phyloP scores from a whole-genome alignment of 2,329 filamentous ascomycete genomes.

The Sclerotinia spermophila region DNA sequence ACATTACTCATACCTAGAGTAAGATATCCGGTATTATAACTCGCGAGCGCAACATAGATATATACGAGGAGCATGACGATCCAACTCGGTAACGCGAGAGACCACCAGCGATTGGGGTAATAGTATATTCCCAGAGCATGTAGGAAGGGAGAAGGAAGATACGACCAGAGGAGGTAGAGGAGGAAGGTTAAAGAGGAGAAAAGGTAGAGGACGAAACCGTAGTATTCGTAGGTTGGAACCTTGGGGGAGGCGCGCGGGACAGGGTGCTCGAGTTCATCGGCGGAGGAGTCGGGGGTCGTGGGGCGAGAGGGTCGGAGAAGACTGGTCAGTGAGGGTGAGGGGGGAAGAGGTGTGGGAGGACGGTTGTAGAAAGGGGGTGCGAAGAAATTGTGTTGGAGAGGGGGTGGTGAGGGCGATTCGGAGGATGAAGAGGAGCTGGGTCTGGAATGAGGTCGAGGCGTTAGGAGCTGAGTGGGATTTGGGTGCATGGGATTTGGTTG shows the following conservation, averaged over 20 bases:
- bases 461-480: neutral
- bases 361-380: constrained; percentile 93
- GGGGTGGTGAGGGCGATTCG: constrained; percentile 31
- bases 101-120: constrained; percentile 98
- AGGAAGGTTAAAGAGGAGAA: constrained; percentile 79
- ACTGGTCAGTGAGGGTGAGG: constrained; percentile 87
- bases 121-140: constrained; percentile 93
- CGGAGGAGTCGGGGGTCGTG: constrained; percentile 87
- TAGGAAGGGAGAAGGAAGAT: constrained; percentile 85
- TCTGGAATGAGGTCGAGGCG: neutral
- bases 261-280: constrained; percentile 68
- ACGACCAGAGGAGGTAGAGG: constrained; percentile 68
- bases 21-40: constrained; percentile 85
- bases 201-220: constrained; percentile 95
- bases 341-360: constrained; percentile 90
- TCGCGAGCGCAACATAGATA: constrained; percentile 88
- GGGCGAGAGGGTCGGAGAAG: constrained; percentile 87
- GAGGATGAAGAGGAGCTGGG: neutral
- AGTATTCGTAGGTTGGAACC: constrained; percentile 99
- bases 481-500: neutral
- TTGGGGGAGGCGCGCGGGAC: constrained; percentile 84
- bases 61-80: constrained; percentile 85
- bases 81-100: constrained; percentile 84
- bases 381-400: constrained; percentile 49
- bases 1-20: constrained; percentile 76